phyloP scores from a whole-genome alignment of 2,329 filamentous ascomycete species.

The Penicillium sp. region DNA sequence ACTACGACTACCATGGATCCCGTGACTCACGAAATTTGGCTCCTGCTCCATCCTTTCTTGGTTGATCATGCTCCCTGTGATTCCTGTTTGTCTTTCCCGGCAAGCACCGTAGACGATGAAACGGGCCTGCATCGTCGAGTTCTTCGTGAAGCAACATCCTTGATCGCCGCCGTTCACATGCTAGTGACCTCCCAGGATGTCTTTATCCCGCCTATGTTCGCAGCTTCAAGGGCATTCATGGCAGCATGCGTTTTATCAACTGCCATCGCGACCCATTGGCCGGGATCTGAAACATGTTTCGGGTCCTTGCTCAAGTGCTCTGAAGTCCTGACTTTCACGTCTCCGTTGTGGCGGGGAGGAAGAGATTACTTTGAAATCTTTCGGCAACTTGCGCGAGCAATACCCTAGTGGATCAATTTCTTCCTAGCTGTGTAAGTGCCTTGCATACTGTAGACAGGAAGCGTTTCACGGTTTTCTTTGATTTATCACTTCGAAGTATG shows the following conservation, averaged over 20 bases:
- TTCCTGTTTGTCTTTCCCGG: background rate
- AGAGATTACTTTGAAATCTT: background rate
- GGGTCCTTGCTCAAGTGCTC: background rate
- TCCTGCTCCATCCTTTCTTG: background rate
- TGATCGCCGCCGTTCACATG: background rate
- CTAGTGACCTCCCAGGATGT: background rate
- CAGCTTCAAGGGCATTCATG: background rate
- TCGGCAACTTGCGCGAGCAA: background rate
- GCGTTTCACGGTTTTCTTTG: background rate
- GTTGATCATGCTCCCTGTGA: background rate
- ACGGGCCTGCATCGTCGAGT: background rate
- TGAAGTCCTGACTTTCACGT: background rate
- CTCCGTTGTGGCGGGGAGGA: background rate
- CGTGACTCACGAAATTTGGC: background rate
- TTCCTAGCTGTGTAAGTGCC: background rate
- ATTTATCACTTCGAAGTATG: background rate
- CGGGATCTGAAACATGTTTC: background rate
- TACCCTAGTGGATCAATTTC: background rate
- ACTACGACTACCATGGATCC: background rate
- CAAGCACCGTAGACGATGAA: background rate
- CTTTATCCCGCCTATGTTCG: background rate
- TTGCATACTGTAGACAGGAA: background rate
- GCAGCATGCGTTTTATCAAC: background rate
- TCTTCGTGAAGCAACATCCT: background rate
- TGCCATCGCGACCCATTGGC: background rate